A percentile compares a stretch with the other conserved stretches of the same genome.
Evolutionary conservation across 305 asterid genomes (phyloP).

Genomic region (Fraxinus xanthoxyloides): DNA sequence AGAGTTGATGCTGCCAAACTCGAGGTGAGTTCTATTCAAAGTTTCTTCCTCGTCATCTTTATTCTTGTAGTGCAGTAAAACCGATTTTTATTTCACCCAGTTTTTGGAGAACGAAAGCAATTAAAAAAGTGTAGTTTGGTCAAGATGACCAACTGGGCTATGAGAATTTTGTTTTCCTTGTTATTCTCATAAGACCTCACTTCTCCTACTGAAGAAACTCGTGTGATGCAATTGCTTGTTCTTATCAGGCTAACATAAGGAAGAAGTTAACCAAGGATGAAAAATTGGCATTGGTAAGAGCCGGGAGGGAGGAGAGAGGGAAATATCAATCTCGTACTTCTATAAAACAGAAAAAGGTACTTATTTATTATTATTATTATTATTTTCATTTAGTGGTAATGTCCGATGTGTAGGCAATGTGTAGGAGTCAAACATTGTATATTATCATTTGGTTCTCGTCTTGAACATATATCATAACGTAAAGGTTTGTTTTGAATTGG

Average conservation of each 20-base stretch:
- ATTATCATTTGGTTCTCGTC: not conserved
- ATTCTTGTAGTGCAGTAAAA: not conserved
- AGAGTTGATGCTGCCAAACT: slow-evolving; percentile 77
- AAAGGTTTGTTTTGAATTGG: not conserved
- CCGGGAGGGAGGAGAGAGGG: slow-evolving; percentile 75
- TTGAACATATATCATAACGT: not conserved
- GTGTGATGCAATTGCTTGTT: slow-evolving; percentile 26
- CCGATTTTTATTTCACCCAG: not conserved
- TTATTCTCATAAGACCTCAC: not conserved
- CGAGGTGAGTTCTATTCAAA: slow-evolving; percentile 48
- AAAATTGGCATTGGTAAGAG: slow-evolving; percentile 58
- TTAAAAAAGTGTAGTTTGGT: not conserved
- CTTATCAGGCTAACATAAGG: slow-evolving; percentile 63
- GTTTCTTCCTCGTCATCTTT: not conserved
- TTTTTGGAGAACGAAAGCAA: not conserved
- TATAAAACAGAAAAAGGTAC: slow-evolving; percentile 77
- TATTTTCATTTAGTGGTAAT: not conserved
- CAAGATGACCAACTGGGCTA: not conserved
- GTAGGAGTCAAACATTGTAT: not conserved
- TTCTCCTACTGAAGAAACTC: slow-evolving; percentile 4
- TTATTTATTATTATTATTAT: not conserved
- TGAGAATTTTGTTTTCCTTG: slow-evolving; percentile 9
- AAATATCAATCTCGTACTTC: slow-evolving; percentile 66
- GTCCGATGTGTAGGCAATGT: too few species aligned
- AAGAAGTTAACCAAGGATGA: slow-evolving; percentile 71